Conservation (phyloP, 768 basidiomycete genomes). For the Boletales sp. region DNA sequence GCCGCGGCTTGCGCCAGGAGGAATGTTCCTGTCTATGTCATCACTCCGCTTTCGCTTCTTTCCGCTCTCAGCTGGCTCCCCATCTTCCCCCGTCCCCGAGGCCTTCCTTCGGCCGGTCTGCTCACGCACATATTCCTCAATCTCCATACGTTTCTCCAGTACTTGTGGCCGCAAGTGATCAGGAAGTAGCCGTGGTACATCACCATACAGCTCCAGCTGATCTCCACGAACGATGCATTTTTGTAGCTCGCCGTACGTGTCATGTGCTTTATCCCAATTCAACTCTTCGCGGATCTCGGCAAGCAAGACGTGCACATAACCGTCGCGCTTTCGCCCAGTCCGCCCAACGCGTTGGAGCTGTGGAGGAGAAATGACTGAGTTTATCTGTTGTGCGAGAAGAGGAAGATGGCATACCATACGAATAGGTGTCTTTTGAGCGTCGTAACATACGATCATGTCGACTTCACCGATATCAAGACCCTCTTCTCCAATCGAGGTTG, state of each 20-base stretch:
- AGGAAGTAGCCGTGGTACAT: slow-evolving; percentile 84
- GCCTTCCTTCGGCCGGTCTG: slow-evolving; percentile 36
- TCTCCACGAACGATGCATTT: slow-evolving; percentile 81
- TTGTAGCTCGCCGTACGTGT: slow-evolving; percentile 85
- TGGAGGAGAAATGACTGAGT: not conserved
- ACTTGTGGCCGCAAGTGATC: slow-evolving; percentile 71
- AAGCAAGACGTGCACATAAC: slow-evolving; percentile 87
- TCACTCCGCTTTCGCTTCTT: slow-evolving; percentile 72
- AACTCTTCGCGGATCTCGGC: slow-evolving; percentile 87
- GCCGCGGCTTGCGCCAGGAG: slow-evolving; percentile 62
- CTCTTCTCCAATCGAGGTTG: slow-evolving; percentile 97
- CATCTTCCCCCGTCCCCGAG: slow-evolving; percentile 20
- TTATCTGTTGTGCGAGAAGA: not conserved
- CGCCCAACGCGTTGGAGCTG: slow-evolving; percentile 95
- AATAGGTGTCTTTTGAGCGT: slow-evolving; percentile 93
- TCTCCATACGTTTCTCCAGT: slow-evolving; percentile 79
- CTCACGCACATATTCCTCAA: slow-evolving; percentile 65
- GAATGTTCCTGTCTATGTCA: slow-evolving; percentile 67
- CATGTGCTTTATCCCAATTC: slow-evolving; percentile 87
- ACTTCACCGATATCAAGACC: slow-evolving; percentile 98
- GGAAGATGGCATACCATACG: slow-evolving; percentile 68
- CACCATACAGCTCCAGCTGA: slow-evolving; percentile 87
- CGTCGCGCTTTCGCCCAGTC: slow-evolving; percentile 89
- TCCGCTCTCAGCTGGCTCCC: slow-evolving; percentile 28
- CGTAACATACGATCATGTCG: slow-evolving; percentile 94